Evolutionary conservation across 805 yeast genomes (phyloP), one percentile per base, ranked within the genome.

Genomic region (Metschnikowia proteae): DNA sequence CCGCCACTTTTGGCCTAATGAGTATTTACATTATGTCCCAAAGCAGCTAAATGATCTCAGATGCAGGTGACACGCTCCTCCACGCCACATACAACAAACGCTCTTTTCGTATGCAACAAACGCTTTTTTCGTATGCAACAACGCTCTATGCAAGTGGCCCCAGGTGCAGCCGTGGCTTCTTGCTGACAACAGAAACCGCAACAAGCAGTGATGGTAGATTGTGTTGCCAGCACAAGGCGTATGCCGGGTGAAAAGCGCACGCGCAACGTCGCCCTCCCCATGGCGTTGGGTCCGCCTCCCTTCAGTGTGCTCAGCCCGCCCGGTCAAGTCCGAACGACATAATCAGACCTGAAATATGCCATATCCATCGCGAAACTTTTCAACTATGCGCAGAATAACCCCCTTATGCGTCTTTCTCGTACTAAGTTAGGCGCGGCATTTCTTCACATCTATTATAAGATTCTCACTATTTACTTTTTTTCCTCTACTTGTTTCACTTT

Each of bases 361-460:
- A 8, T 13, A 11, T 8, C 9, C 26, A n/a, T 9, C 22, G 43
- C 36, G 23, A 40, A 22, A 30, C 25, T 30, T 23, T 40, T 42
- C 31, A n/a, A 34, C 38, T 27, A 42, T 42, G 45, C 38, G 45
- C 38, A 42, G 45, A 42, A 34, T 33, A 41, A 23, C 37, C n/a
- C 8, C 10, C 25, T 32, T 23, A 42, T 42, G 45, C 45, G 38
- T 34, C 38, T 26, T 25, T 8, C 17, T 28, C 35, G 7, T 22
- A 33, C 17, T 33, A 42, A 33, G 31, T 42, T 42, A 42, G 45
- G 45, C 45, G 45, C 45, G 45, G 45, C 45, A 42, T 42, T 42
- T 32, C 45, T 4, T 33, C 31, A 26, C 17, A 26, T 33, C 45
- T 42, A 42, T 34, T 43, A 34, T 43, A 34, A 35, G 46, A 43